Evolutionary conservation across 1,139 yeast species (phyloP), one percentile per base, ranked within the genome.

Genomic region (Taphrina confusa): DNA sequence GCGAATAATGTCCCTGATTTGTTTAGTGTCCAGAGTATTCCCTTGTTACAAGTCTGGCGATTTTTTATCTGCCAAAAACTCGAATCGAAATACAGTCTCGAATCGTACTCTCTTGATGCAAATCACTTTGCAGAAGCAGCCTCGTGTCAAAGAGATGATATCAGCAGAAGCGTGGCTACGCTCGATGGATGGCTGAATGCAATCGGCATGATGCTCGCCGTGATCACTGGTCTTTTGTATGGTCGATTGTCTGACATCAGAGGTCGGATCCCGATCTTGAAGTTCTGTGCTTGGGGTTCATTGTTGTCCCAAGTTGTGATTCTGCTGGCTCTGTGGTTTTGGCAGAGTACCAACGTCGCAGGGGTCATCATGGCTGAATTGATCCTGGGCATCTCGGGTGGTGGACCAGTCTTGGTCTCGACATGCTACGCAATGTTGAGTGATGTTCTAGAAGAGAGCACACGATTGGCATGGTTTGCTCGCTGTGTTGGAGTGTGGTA

Each of bases 11-110:
- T 18, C 5, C 25, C 31, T 23, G 31, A 25, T 14, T 2, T 3
- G 20, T 8, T 8, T n/a, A 42, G 47, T 28, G 31, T 42, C 31
- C 25, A 42, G 16, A 16, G 31, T 11, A 27, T 42, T 16, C 47
- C 47, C 12, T n/a, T 42, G 31, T 31, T 42, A 11, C 47, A 42
- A 18, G 31, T 42, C 47, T 42, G 47, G 47, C 47, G 47, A 9
- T 42, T 25, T 18, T 25, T 42, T 23, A 23, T 23, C 16, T 42
- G 47, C 31, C 30, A 42, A 14, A 31, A 42, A 18, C 20, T 31
- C 18, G 47, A 27, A 12, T 23, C 22, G 47, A 25, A 42, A 9
- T 31, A 42, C 31, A 11, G n/a, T 28, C 31, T 42, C 16, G 5
- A 18, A 9, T 27, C 30, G 1, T 31, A 25, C 47, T 27, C 31